These are phyloP conservation scores for Kluyveromyces sp. DNA, from an alignment of 1,139 yeast genomes.

Conservation along the genomic window DNA sequence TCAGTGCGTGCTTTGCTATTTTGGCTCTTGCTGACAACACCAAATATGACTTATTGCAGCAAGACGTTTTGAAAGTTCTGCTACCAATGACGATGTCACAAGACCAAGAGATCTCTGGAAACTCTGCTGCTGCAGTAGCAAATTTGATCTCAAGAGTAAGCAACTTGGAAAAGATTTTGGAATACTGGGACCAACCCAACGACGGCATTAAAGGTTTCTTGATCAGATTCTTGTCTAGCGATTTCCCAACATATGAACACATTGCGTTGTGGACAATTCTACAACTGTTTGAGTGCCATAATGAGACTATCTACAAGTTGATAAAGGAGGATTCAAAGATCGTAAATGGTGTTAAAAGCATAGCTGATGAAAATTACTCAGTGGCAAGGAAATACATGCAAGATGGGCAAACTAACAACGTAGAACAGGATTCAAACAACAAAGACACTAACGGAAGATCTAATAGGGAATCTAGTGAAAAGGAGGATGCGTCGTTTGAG, in stretches of 20 bases:
- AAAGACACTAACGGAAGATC: conserved; percentile 6
- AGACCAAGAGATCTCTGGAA: conserved; percentile 95
- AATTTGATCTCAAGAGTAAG: conserved; percentile 82
- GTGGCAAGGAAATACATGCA: conserved; percentile 27
- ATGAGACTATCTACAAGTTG: conserved; percentile 56
- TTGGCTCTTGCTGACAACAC: conserved; percentile 93
- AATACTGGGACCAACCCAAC: conserved; percentile 71
- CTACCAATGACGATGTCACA: conserved; percentile 84
- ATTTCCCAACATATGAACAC: conserved; percentile 95
- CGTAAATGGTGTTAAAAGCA: conserved; percentile 47
- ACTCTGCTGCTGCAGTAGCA: conserved; percentile 97
- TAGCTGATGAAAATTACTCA: conserved; percentile 37
- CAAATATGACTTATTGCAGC: conserved; percentile 74
- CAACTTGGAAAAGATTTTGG: conserved; percentile 68
- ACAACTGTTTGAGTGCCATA: conserved; percentile 85
- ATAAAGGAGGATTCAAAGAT: conserved; percentile 57
- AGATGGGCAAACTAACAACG: conserved; percentile 34
- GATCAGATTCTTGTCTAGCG: conserved; percentile 69
- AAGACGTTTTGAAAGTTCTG: conserved; percentile 80
- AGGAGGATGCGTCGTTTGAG: conserved; percentile 63
- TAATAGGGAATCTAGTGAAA: conserved; percentile 26
- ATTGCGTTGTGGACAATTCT: conserved; percentile 96
- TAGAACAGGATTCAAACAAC: conserved; percentile 13
- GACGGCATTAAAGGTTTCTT: conserved; percentile 86
- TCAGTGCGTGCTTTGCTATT: conserved; percentile 95